Percentiles rank a stretch among this genome's conserved stretches.
phyloP scores from a whole-genome alignment of 805 yeast genomes.

The Lipomyces mesembrius region DNA sequence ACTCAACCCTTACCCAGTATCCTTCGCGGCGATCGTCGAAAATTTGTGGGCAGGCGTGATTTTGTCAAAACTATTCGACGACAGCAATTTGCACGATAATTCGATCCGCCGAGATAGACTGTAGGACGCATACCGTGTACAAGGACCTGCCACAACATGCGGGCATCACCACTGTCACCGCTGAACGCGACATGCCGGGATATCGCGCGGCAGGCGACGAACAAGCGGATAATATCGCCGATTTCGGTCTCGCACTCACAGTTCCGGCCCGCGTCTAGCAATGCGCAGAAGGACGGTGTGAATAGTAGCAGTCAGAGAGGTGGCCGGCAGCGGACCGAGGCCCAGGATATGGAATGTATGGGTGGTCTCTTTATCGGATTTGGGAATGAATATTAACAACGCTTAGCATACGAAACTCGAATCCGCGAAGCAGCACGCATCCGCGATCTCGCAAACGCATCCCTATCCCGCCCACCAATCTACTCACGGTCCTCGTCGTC shows the following conservation, averaged over 20 bases:
- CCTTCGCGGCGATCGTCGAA: neutral
- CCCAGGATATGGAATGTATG: constrained; percentile 2
- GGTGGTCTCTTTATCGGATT: neutral
- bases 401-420: constrained; percentile 1
- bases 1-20: neutral
- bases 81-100: no score
- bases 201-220: neutral
- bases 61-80: no score
- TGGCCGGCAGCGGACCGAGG: neutral
- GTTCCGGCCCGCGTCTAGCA: neutral
- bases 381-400: neutral
- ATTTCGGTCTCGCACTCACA: neutral
- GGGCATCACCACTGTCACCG: neutral
- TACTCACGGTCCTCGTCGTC: constrained; percentile 1
- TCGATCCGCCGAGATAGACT: neutral
- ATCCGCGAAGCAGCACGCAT: constrained; percentile 3
- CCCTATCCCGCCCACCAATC: neutral
- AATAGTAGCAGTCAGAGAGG: neutral
- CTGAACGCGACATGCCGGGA: neutral
- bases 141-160: neutral
- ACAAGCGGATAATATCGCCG: neutral
- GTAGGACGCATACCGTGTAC: neutral
- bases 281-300: neutral
- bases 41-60: no score
- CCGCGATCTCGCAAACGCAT: neutral